Base-by-base conservation (phyloP, 2,329 filamentous ascomycete species). In the Pseudogymnoascus sp. region DNA sequence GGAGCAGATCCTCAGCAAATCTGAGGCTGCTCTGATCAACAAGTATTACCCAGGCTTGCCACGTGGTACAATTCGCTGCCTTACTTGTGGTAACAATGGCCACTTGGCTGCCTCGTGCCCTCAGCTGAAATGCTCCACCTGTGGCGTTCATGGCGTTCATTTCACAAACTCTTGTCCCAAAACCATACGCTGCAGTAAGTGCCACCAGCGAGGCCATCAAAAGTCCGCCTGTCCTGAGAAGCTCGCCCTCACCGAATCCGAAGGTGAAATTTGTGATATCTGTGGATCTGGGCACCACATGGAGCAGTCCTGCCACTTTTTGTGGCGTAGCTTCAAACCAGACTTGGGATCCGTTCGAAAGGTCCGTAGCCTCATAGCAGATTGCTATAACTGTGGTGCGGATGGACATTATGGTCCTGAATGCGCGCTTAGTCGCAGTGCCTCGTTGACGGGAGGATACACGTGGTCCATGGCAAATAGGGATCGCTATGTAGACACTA, bases 121-220 rank as follows among this genome's bases (percentile, higher is more conserved):
- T 11, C 71, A 75, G 11, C 69, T 75, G 22, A 70, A 64, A 2
- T 87, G 84, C 69, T 75, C 72, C 5, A 79, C 79, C 62, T 87
- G 82, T 69, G 71, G 73, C 23, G 74, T 72, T 60, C 64, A 67
- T 11, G 73, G 73, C 2, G 42, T 63, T 8, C 84, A 88, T 70
- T 77, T 77, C 61, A 74, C 76, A 4, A 78, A 78, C 66, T 75
- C 72, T 61, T 88, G 85, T 66, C 81, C 83, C 9, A 75, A 73
- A 4, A 77, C 76, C 35, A 72, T 72, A 35, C 78, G 82, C 64
- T 87, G 84, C 70, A 70, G 68, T 58, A 85, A 84, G 69, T 91
- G 88, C 72, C 80, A 78, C 58, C 82, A 87, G 71, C 76, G 82
- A 45, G 88, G 87, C 8, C 88, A 91, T 68, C 67, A 69, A 60